Base-by-base conservation (phyloP, 2,329 filamentous ascomycete species). In the Ceratocystis albifundus region DNA sequence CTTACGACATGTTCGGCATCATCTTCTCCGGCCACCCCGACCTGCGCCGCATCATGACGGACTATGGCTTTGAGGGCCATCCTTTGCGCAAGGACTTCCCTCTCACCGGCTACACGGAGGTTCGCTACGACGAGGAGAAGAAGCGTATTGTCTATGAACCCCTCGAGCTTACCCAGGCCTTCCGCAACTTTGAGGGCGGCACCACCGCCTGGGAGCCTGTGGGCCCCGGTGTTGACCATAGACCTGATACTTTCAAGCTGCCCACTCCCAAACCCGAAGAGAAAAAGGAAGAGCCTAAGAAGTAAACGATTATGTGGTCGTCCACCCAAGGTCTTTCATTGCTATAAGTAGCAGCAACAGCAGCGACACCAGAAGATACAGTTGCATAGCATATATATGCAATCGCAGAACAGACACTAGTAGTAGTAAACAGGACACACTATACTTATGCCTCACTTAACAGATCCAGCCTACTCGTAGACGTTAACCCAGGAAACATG, bases 91-190 rank as follows among this genome's bases (percentile, higher is more conserved):
- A 99, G 80, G 94, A 99, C 75, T 99, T 99, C 80, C 94, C 94
- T 25, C 79, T 99, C 75, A 96, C 94, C 1, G 94, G 94, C 61
- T 99, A 99, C 80, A 99, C 94, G 44, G 95, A 99, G 80, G 88
- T 99, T 71, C 84, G 94, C 74, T 99, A 95, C 75, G 94, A 99
- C 71, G 94, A 99, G 79, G 95, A 99, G 83, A 99, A 96, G 89
- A 99, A 99, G 86, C 86, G 94, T 69, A 96, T 99, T 74, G 93
- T 99, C 69, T 93, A 95, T 41, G 95, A 99, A 82, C 94, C 95
- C 50, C 82, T 99, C 62, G 94, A 99, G 80, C 84, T 99, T 77
- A 97, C 94, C 15, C 94, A 99, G 78, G 94, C 95, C 6, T 99
- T 95, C 86, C 87, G 94, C 72, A 97, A 99, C 80, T 99, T 99